phyloP scores from a whole-genome alignment of 768 basidiomycete species.

The Podaxis mareebaensis region DNA sequence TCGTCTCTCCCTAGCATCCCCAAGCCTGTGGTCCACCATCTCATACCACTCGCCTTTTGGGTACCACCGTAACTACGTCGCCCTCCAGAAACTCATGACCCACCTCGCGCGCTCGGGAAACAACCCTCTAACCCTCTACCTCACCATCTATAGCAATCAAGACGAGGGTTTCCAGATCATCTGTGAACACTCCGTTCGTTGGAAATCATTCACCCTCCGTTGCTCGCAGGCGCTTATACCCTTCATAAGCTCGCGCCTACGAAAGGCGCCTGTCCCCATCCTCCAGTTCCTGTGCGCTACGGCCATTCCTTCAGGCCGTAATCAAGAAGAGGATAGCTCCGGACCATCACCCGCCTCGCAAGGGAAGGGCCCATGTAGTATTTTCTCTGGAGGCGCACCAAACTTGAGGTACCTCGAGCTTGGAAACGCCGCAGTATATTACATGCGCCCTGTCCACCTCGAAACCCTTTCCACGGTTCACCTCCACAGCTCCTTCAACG shows the following conservation, averaged over 20 bases:
- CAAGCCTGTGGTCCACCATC: conserved; percentile 14
- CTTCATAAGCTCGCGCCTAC: conserved; percentile 5
- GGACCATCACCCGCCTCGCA: conserved; percentile 13
- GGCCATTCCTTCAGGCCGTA: conserved; percentile 9
- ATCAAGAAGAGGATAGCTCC: conserved; percentile 12
- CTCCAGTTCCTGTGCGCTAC: conserved; percentile 10
- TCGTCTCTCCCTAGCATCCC: conserved; percentile 12
- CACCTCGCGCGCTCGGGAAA: conserved; percentile 11
- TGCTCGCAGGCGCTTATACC: conserved; percentile 11
- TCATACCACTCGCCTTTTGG: conserved; percentile 15
- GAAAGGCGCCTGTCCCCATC: conserved; percentile 12
- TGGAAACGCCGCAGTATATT: conserved; percentile 12
- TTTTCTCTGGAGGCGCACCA: conserved; percentile 10
- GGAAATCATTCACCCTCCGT: conserved; percentile 10
- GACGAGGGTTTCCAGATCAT: conserved; percentile 17
- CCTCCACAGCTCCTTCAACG: conserved; percentile 14
- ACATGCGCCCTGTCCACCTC: conserved; percentile 16
- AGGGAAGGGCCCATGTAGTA: conserved; percentile 8
- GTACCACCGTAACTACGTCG: conserved; percentile 12
- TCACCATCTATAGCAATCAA: conserved; percentile 3
- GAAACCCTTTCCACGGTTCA: conserved; percentile 8
- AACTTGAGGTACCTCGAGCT: conserved; percentile 5
- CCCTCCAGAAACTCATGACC: conserved; percentile 16
- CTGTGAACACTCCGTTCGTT: conserved; percentile 10
- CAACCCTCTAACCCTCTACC: conserved; percentile 9